A percentile compares a stretch with the other conserved stretches of the same genome.
Conservation (phyloP, 176 grass and related monocot genomes). For the Secale cereale region DNA sequence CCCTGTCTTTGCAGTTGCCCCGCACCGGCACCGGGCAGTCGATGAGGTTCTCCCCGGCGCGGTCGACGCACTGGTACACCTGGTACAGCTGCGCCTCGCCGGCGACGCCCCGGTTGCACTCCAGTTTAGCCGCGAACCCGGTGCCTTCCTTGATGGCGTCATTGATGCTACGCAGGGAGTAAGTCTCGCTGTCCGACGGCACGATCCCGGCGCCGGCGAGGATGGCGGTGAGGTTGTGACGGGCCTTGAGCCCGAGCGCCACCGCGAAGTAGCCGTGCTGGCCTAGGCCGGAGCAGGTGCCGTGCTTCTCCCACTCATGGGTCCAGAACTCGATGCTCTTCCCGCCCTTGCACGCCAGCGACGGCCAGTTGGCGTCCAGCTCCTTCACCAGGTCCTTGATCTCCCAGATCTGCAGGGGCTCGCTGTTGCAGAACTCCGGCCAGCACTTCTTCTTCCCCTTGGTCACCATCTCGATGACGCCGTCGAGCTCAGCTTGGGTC, state of each 20-base stretch:
- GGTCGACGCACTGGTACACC: slow-evolving; percentile 74
- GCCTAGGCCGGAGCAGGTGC: slow-evolving; percentile 59
- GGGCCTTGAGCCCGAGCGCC: slow-evolving; percentile 44
- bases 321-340: slow-evolving; percentile 62
- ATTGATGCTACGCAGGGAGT: slow-evolving; percentile 29
- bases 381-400: slow-evolving; percentile 46
- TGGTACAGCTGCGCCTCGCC: slow-evolving; percentile 58
- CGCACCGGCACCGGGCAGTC: slow-evolving; percentile 46
- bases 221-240: slow-evolving; percentile 34
- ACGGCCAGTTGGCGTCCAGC: slow-evolving; percentile 50
- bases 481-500: neutral
- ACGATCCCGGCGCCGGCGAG: slow-evolving; percentile 45
- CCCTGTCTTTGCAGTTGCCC: slow-evolving; percentile 26
- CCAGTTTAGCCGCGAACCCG: slow-evolving; percentile 38
- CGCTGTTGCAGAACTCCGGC: slow-evolving; percentile 36
- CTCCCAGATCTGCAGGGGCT: neutral
- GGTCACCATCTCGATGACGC: neutral
- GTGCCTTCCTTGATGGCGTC: slow-evolving; percentile 31
- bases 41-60: slow-evolving; percentile 31
- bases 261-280: slow-evolving; percentile 55
- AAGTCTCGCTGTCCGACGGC: slow-evolving; percentile 40
- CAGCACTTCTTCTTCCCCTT: slow-evolving; percentile 26
- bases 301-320: slow-evolving; percentile 87
- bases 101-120: slow-evolving; percentile 50
- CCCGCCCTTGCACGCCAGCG: slow-evolving; percentile 50